Evolutionary conservation across 306 rosid species (phyloP).

Genomic region (Albizia julibrissin): DNA sequence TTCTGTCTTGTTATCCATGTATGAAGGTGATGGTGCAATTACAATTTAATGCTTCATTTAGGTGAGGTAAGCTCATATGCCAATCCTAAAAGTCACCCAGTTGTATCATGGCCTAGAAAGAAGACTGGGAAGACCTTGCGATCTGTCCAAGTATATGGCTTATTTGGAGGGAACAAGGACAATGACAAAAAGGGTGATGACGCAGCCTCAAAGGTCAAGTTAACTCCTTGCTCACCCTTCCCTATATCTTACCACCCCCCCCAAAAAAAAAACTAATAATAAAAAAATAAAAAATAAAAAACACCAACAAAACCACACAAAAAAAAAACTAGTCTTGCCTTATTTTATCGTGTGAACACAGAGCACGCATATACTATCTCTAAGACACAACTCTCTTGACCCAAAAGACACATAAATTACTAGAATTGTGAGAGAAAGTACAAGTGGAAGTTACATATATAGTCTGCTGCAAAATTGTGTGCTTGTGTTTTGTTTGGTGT

Average conservation of each 20-base stretch:
- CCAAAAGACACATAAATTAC: background rate
- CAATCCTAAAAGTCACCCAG: background rate
- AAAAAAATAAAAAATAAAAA: too few relatives aligned
- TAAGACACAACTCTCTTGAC: background rate
- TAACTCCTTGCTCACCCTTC: background rate
- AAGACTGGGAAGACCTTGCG: constrained; percentile 5
- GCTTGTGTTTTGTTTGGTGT: background rate
- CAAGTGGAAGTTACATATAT: background rate
- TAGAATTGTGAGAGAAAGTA: background rate
- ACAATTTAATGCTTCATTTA: background rate
- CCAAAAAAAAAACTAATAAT: too few relatives aligned
- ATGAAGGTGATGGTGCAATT: background rate
- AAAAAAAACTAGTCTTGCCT: background rate
- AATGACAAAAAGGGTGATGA: constrained; percentile 49
- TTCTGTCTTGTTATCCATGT: background rate
- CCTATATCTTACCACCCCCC: background rate
- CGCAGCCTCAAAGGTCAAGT: constrained; percentile 53
- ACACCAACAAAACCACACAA: too few relatives aligned
- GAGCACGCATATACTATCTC: background rate
- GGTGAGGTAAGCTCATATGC: constrained; percentile 15
- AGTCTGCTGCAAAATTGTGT: background rate
- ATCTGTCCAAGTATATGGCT: constrained; percentile 41
- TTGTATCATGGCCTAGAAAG: background rate
- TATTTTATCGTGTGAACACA: background rate
- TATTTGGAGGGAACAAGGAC: constrained; percentile 65